A percentile compares a stretch with the other conserved stretches of the same genome.
phyloP scores from a whole-genome alignment of 2,329 filamentous ascomycete genomes.

The Exophiala sp. region DNA sequence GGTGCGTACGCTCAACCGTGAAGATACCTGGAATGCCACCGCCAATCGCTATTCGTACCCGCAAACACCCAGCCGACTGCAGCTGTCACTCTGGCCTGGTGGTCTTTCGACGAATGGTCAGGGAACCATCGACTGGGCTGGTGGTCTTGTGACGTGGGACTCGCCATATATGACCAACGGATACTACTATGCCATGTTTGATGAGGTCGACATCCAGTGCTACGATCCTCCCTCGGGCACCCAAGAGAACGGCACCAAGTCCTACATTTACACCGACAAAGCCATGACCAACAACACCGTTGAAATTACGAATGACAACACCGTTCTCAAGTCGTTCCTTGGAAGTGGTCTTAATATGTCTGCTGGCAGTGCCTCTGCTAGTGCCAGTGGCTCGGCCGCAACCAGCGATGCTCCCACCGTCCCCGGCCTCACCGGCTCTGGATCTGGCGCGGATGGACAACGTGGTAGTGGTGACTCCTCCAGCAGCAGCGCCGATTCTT shows the following conservation, averaged over 20 bases:
- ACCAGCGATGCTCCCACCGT: conserved; percentile 37
- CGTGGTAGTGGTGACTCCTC: conserved; percentile 31
- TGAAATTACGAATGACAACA: conserved; percentile 68
- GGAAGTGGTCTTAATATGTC: conserved; percentile 77
- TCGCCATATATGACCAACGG: conserved; percentile 75
- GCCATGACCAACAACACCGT: conserved; percentile 73
- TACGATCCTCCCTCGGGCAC: conserved; percentile 75
- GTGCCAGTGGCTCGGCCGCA: conserved; percentile 35
- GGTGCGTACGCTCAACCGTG: conserved; percentile 69
- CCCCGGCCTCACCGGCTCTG: conserved; percentile 54
- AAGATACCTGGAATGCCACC: conserved; percentile 82
- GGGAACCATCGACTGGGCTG: conserved; percentile 89
- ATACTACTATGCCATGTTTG: conserved; percentile 83
- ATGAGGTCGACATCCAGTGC: conserved; percentile 78
- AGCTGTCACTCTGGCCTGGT: conserved; percentile 94
- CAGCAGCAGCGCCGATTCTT: conserved; percentile 16
- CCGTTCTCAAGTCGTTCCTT: conserved; percentile 72
- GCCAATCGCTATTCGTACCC: conserved; percentile 80
- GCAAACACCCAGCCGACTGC: conserved; percentile 84
- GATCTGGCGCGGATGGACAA: conserved; percentile 36
- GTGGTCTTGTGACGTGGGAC: conserved; percentile 85
- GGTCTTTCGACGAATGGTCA: conserved; percentile 72
- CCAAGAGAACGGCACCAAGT: conserved; percentile 56
- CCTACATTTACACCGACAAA: conserved; percentile 70
- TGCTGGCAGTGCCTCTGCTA: conserved; percentile 33